Evolutionary conservation across 192 early-diverging fungal species (phyloP).

Genomic region (Nowakowskiella sp.): DNA sequence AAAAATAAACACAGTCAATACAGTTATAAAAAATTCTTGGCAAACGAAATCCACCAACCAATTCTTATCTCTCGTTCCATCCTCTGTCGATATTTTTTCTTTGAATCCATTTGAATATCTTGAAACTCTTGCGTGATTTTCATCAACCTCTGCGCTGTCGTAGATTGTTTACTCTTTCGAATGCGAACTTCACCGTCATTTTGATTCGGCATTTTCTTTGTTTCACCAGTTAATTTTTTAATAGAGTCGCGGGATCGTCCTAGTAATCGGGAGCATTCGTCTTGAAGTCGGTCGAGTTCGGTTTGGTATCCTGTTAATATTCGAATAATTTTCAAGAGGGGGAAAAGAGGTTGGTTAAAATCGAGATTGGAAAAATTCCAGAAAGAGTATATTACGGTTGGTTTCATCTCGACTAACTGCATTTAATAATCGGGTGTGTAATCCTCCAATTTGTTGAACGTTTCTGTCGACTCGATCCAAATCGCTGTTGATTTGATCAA

Average conservation of each 20-base stretch:
- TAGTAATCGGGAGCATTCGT: constrained; percentile 21
- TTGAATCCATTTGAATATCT: constrained; percentile 25
- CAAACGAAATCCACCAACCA: constrained; percentile 20
- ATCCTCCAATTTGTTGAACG: too few relatives aligned
- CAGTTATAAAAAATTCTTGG: too few relatives aligned
- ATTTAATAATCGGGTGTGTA: too few relatives aligned
- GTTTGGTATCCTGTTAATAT: constrained; percentile 10
- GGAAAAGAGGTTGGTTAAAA: too few relatives aligned
- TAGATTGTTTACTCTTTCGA: constrained; percentile 29
- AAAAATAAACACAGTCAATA: constrained; percentile 5
- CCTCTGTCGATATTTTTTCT: constrained; percentile 32
- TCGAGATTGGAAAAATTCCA: too few relatives aligned
- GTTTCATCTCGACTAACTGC: too few relatives aligned
- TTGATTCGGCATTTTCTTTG: constrained; percentile 10
- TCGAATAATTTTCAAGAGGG: constrained; percentile 5
- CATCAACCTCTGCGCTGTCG: constrained; percentile 31
- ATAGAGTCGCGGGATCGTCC: constrained; percentile 17
- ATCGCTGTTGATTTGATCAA: too few relatives aligned
- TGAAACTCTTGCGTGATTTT: constrained; percentile 33
- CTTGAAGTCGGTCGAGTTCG: constrained; percentile 22
- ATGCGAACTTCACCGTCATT: constrained; percentile 16
- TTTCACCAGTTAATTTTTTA: constrained; percentile 12
- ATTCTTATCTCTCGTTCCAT: constrained; percentile 47
- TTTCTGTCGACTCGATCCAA: too few relatives aligned
- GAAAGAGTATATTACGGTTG: too few relatives aligned